These are phyloP conservation scores for Metschnikowia amazonensis DNA, from an alignment of 805 yeast genomes.

Conservation along the genomic window DNA sequence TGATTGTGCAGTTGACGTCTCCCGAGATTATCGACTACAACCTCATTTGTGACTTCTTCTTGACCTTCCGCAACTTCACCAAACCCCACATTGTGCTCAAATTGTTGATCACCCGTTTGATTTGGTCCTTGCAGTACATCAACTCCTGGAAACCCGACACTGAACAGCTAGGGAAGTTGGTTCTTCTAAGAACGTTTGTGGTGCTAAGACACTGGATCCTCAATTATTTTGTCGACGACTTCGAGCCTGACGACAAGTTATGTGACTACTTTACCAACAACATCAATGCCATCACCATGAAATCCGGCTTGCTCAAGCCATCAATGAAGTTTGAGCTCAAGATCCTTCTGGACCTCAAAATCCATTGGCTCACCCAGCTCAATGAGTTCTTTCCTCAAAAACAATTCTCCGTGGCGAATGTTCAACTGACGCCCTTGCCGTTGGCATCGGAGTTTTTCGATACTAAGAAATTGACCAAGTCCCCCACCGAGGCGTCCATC, in stretches of 20 bases:
- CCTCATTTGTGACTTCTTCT: conserved; percentile 77
- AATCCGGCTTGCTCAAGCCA: conserved; percentile 28
- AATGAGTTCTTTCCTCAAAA: conserved; percentile 30
- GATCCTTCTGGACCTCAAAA: conserved; percentile 37
- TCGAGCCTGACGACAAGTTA: conserved; percentile 28
- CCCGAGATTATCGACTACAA: conserved; percentile 75
- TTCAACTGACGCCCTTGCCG: conserved; percentile 21
- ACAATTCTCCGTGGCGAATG: conserved; percentile 17
- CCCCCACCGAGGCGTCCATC: conserved; percentile 34
- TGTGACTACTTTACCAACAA: conserved; percentile 48
- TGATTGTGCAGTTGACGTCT: conserved; percentile 62
- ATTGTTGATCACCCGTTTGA: conserved; percentile 58
- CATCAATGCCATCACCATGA: conserved; percentile 35
- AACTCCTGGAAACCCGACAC: conserved; percentile 25
- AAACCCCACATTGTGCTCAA: conserved; percentile 55
- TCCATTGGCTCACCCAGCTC: conserved; percentile 36
- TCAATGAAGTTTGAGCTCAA: conserved; percentile 35
- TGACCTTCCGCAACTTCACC: conserved; percentile 73
- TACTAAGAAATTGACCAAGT: conserved; percentile 25
- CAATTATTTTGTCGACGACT: conserved; percentile 86
- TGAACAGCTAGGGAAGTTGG: conserved; percentile 53
- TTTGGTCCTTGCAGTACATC: conserved; percentile 62
- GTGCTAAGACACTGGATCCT: conserved; percentile 84
- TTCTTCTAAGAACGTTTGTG: conserved; percentile 78
- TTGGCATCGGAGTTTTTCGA: conserved; percentile 22